phyloP scores from a whole-genome alignment of 2,329 filamentous ascomycete genomes.

The Dactylellina sp. region DNA sequence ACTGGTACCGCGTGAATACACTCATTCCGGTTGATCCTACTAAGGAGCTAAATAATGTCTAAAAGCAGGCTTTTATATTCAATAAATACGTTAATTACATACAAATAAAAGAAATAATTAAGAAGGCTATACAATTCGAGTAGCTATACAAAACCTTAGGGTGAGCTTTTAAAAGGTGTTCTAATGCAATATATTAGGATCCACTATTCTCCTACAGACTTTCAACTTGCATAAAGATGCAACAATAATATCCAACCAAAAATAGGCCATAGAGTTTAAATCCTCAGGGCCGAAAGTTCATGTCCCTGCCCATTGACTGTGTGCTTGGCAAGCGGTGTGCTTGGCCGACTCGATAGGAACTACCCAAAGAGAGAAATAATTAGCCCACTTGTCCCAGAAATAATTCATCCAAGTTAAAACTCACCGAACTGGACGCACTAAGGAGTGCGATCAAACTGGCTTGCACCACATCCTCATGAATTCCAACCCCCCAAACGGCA shows the following conservation, averaged over 20 bases:
- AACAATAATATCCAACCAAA: neutral
- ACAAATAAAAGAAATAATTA: slow-evolving; percentile 3
- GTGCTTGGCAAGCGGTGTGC: slow-evolving; percentile 32
- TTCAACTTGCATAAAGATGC: no score
- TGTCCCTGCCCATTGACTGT: slow-evolving; percentile 12
- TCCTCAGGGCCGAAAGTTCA: slow-evolving; percentile 18
- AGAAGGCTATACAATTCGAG: neutral
- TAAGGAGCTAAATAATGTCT: no score
- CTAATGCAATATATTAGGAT: no score
- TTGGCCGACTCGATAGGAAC: slow-evolving; percentile 47
- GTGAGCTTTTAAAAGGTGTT: neutral
- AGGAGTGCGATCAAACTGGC: slow-evolving; percentile 87
- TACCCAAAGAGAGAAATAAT: slow-evolving; percentile 9
- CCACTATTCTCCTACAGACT: no score
- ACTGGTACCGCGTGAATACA: no score
- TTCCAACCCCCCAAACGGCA: slow-evolving; percentile 88
- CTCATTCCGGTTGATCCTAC: no score
- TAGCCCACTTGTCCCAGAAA: neutral
- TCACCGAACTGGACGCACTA: slow-evolving; percentile 85
- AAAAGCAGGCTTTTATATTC: slow-evolving; percentile 13
- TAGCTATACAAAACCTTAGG: slow-evolving; percentile 3
- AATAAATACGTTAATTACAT: slow-evolving; percentile 16
- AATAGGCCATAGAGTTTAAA: neutral
- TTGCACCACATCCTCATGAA: slow-evolving; percentile 92
- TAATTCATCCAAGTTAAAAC: slow-evolving; percentile 62